Evolutionary conservation across 345 rosid genomes (phyloP), one percentile per base, ranked within the genome.

Genomic region (Odontarrhena argentea): DNA sequence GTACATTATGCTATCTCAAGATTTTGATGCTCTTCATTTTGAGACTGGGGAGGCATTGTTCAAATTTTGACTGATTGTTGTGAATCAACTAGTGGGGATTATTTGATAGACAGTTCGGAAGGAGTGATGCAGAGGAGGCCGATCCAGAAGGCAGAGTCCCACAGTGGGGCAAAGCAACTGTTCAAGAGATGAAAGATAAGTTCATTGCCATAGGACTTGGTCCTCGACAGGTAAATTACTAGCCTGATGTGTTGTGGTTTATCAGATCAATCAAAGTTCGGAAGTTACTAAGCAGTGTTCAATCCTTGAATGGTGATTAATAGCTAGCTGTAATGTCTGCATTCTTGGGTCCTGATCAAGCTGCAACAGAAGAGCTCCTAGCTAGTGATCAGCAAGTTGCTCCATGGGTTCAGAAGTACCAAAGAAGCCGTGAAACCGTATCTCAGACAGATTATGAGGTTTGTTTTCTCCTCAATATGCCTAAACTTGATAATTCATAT

Each of bases 241-340:
- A 18, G 22, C 22, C 22, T 18, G 22, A 18, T 18, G 22, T 18
- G 22, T 18, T 18, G 6, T 11, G 1, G 34, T n/a, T 55, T 36
- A 25, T 5, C n/a, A 1, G 44, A 48, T 8, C 9, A 7, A 11
- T n/a, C 10, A 7, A 14, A 32, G 24, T 32, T 32, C 4, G 8
- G 18, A 44, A 32, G 14, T 9, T 28, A 44, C 43, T 55, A 62
- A 62, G 13, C 30, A 13, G 49, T 42, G 7, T 14, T 34, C 5
- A 8, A 7, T 26, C 46, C 7, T 9, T 26, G 44, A 32, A 49
- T 3, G n/a, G 38, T 30, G 12, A 14, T 28, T 52, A 60, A 28
- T 83, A 92, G 97, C 71, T 90, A 36, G 98, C 96, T 50, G 97
- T 93, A 55, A 84, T 87, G 96, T 93, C 94, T 48, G 97, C 91